These are phyloP conservation scores for Arachnomyces sp. DNA, from an alignment of 2,329 filamentous ascomycete genomes.

Conservation along the genomic window DNA sequence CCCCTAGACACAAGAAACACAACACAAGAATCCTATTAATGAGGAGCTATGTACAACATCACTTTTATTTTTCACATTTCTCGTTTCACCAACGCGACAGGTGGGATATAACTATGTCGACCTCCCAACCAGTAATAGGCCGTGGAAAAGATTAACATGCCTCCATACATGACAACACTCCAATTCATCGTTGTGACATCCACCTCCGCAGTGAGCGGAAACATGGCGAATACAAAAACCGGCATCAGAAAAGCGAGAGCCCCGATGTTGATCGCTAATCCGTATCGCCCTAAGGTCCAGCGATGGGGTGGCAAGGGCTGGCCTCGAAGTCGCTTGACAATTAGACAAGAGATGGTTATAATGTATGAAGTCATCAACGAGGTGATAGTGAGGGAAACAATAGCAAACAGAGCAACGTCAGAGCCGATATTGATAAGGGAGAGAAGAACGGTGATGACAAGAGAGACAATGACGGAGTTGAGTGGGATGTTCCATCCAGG, in stretches of 20 bases:
- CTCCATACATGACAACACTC: constrained; percentile 40
- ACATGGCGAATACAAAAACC: constrained; percentile 39
- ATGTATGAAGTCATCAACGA: constrained; percentile 38
- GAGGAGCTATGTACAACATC: background rate
- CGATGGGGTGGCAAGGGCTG: constrained; percentile 37
- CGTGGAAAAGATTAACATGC: constrained; percentile 36
- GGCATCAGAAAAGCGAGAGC: constrained; percentile 33
- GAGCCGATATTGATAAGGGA: constrained; percentile 48
- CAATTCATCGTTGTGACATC: constrained; percentile 40
- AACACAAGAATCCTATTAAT: too few relatives aligned
- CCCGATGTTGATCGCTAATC: constrained; percentile 37
- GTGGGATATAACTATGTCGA: constrained; percentile 33
- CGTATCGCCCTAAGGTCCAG: constrained; percentile 40
- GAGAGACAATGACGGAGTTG: constrained; percentile 41
- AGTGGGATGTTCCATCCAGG: constrained; percentile 38
- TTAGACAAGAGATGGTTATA: constrained; percentile 41
- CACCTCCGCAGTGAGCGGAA: constrained; percentile 31
- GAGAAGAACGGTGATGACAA: constrained; percentile 38
- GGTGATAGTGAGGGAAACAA: constrained; percentile 36
- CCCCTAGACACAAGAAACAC: too few relatives aligned
- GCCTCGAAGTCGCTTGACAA: constrained; percentile 35
- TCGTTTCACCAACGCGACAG: constrained; percentile 29
- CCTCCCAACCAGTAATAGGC: constrained; percentile 37
- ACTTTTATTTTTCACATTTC: constrained; percentile 9
- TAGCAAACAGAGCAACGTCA: constrained; percentile 36